Evolutionary conservation across 148 eudicot species (phyloP), one percentile per base, ranked within the genome.

Genomic region (Polygonum aviculare): DNA sequence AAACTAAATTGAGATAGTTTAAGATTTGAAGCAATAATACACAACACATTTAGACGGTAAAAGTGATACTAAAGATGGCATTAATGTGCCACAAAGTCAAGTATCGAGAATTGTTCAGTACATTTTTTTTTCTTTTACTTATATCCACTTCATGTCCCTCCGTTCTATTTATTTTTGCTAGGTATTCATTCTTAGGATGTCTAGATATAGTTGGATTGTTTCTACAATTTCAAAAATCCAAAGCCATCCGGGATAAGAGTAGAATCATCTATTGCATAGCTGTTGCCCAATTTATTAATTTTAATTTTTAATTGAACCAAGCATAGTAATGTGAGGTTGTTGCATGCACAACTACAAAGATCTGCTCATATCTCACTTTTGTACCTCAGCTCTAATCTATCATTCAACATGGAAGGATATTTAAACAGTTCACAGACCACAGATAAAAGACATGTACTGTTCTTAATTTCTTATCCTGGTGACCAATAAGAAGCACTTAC

Each of bases 401-500:
- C n/a, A 67, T 12, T 26, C 11, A 67, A 11, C 44, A 31, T 1
- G 9, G 22, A 55, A 55, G n/a, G 10, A 19, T 6, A 57, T 57
- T 57, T 9, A 57, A 57, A 57, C 63, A 57, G 31, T 3, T 7
- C 31, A 19, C 55, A 16, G 3, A 18, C n/a, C 19, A 51, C 12
- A 21, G 22, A n/a, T 57, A 19, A 57, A 57, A 8, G 26, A 9
- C 7, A 21, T 6, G 14, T 21, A 22, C 31, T 57, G 21, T 21
- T 57, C 21, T 57, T 19, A 57, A 21, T 3, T 21, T 57, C 21
- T 57, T 7, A 57, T 57, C 12, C 11, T 57, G 63, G 33, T n/a
- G 57, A 3, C 57, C 48, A 35, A 48, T 72, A 41, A 50, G 76
- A 57, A 16, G 41, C 51, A 80, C 99, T 95, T 87, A 95, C 99